Base-by-base conservation (phyloP, 2,329 filamentous ascomycete genomes). In the Colletotrichum spaethianum region DNA sequence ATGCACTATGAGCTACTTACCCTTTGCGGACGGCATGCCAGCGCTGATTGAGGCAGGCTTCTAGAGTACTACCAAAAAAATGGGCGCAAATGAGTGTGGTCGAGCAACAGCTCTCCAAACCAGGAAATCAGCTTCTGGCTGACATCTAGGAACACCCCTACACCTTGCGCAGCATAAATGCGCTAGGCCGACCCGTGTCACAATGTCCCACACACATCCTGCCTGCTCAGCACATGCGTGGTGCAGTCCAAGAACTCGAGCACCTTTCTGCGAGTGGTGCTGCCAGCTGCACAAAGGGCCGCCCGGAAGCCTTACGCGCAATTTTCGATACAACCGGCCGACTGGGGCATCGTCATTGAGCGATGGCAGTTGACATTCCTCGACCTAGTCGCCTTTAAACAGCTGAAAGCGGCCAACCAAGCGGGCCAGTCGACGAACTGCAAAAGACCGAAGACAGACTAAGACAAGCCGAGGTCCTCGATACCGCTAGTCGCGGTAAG, bases 21-120 rank as follows among this genome's bases (percentile, higher is more conserved):
- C 59, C 44, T 52, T 62, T 72, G 64, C 33, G 56, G 63, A 67
- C 44, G 44, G 48, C 65, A 69, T 69, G 69, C 69, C 69, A 72
- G 42, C n/a, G 65, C 69, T 72, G 65, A 72, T 72, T 72, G 65
- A 72, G 65, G 69, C 69, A 72, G 53, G 65, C 61, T 72, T 72
- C 69, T 69, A 72, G 65, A 69, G 65, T 59, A 46, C 65, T 69
- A 3, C 52, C 46, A 44, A 56, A 69, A 69, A 60, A 60, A 72
- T 72, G 65, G 69, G 59, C 44, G 44, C 59, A 72, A 44, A 72
- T 72, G 57, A 72, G 65, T 38, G 23, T 36, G 40, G 50, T n/a
- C 40, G 62, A 46, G 50, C 20, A 59, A 40, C 52, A 72, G 69
- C 69, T 72, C 59, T 72, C 65, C 69, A 69, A 72, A 72, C 69